Conservation (phyloP, 345 rosid genomes). For the Lepidium didymum region DNA sequence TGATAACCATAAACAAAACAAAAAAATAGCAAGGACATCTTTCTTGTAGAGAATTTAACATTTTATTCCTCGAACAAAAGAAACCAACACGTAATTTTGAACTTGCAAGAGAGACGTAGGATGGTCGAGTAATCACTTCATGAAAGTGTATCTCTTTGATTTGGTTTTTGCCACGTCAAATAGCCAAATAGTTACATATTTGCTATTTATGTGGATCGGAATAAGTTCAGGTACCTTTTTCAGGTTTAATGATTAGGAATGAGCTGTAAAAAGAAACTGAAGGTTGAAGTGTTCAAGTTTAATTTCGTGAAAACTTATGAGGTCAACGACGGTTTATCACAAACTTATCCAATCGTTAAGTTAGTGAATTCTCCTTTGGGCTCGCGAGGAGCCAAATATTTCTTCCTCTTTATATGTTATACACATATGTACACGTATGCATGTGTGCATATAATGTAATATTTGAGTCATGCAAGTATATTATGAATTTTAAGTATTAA, state of each 20-base stretch:
- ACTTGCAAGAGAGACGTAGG: constrained; percentile 10
- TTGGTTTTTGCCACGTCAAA: not conserved
- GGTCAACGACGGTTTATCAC: constrained; percentile 9
- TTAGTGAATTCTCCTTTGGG: constrained; percentile 12
- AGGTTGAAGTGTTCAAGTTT: constrained; percentile 7
- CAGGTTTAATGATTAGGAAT: constrained; percentile 7
- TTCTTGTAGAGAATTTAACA: not conserved
- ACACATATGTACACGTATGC: not conserved
- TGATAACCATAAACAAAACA: not conserved
- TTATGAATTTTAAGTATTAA: constrained; percentile 1
- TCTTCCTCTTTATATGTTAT: not conserved
- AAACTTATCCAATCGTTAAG: not conserved
- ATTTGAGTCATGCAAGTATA: not conserved
- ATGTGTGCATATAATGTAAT: not conserved
- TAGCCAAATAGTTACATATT: not conserved
- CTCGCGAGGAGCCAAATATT: constrained; percentile 21
- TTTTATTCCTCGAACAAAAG: not conserved
- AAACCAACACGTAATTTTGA: not conserved
- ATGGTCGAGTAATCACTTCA: not conserved
- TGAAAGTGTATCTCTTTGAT: not conserved
- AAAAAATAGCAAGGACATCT: not conserved
- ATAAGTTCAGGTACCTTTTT: not conserved
- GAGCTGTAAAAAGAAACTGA: constrained; percentile 3
- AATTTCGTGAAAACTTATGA: constrained; percentile 1
- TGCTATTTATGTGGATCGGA: not conserved